Evolutionary conservation across 2,329 filamentous ascomycete genomes (phyloP).

Genomic region (Tolypocladium tundrense): DNA sequence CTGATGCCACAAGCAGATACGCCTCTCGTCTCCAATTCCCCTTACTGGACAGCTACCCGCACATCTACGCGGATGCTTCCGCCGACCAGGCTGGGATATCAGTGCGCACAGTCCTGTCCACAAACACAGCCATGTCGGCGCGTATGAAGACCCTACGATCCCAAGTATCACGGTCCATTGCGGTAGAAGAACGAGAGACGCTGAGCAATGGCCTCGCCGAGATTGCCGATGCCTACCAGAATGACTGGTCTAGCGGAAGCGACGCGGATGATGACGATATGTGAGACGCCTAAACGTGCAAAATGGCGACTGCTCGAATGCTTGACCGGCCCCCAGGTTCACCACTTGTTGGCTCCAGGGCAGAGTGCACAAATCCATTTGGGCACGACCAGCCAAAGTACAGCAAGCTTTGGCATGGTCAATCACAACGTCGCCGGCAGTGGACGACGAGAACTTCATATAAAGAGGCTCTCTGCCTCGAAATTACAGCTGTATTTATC

Average conservation of each 20-base stretch:
- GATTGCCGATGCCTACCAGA: slow-evolving; percentile 79
- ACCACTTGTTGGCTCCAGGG: background rate
- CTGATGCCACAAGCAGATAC: slow-evolving; percentile 1
- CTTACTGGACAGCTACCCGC: slow-evolving; percentile 73
- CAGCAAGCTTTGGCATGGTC: background rate
- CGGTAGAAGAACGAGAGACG: slow-evolving; percentile 70
- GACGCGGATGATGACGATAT: slow-evolving; percentile 57
- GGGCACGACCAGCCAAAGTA: background rate
- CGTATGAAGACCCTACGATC: slow-evolving; percentile 57
- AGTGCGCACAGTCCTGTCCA: slow-evolving; percentile 54
- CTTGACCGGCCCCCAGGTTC: background rate
- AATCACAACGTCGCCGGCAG: background rate
- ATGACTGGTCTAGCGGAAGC: slow-evolving; percentile 74
- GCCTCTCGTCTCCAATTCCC: slow-evolving; percentile 31
- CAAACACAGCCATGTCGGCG: slow-evolving; percentile 62
- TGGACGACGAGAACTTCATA: background rate
- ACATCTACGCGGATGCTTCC: slow-evolving; percentile 48
- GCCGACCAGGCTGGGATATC: slow-evolving; percentile 21
- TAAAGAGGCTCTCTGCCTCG: background rate
- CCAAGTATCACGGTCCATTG: slow-evolving; percentile 52
- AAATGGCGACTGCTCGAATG: background rate
- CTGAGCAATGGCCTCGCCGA: slow-evolving; percentile 74
- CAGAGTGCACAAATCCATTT: background rate
- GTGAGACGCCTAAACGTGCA: slow-evolving; percentile 6
- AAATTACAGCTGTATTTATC: slow-evolving; percentile 18